Evolutionary conservation across 1,139 yeast species (phyloP).

Genomic region (Blastobotrys serpentis): DNA sequence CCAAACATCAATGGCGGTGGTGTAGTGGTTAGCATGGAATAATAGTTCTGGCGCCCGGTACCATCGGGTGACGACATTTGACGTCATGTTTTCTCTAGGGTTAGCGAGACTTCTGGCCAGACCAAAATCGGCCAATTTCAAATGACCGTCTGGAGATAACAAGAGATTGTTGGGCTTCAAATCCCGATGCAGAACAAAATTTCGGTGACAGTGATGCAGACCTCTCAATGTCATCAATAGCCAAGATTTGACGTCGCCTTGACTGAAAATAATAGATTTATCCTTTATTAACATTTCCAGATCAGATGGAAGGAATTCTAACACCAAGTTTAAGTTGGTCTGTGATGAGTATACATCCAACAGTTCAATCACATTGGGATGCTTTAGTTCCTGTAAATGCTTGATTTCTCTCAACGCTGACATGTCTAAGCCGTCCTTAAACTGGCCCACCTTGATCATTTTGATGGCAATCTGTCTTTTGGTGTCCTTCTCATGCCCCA

Average conservation of each 20-base stretch:
- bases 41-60: constrained; percentile 92
- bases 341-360: constrained; percentile 78
- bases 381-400: constrained; percentile 82
- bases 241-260: constrained; percentile 93
- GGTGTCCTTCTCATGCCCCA: constrained; percentile 57
- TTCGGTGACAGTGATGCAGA: constrained; percentile 90
- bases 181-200: constrained; percentile 78
- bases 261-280: constrained; percentile 67
- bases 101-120: constrained; percentile 79
- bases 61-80: constrained; percentile 97
- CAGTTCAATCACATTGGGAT: constrained; percentile 79
- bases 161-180: constrained; percentile 61
- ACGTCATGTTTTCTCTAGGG: constrained; percentile 71
- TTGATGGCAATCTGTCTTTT: constrained; percentile 79
- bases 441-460: constrained; percentile 91
- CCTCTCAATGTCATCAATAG: constrained; percentile 91
- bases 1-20: constrained; percentile 90
- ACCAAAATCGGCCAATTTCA: constrained; percentile 97
- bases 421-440: constrained; percentile 97
- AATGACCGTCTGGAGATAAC: constrained; percentile 79
- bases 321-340: constrained; percentile 75
- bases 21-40: constrained; percentile 86
- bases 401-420: constrained; percentile 95
- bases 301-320: constrained; percentile 90
- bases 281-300: constrained; percentile 88